These are phyloP conservation scores for Coemansia sp. DNA, from an alignment of 192 early-diverging fungal species.

Conservation along the genomic window DNA sequence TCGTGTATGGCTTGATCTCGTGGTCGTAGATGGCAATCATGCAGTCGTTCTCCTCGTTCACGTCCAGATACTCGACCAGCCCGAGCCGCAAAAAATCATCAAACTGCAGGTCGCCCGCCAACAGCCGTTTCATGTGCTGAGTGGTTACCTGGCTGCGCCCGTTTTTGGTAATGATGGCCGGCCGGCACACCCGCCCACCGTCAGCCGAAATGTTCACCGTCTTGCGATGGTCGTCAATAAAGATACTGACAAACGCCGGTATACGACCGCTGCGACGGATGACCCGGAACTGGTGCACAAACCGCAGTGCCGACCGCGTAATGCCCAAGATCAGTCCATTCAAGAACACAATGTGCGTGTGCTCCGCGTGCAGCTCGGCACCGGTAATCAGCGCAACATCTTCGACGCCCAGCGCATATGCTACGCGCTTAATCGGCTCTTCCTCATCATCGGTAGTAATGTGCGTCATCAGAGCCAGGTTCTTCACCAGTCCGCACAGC, in stretches of 20 bases:
- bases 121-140: constrained; percentile 64
- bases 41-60: constrained; percentile 97
- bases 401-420: constrained; percentile 88
- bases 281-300: constrained; percentile 83
- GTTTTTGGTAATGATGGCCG: constrained; percentile 92
- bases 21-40: constrained; percentile 88
- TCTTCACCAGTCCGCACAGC: constrained; percentile 96
- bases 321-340: constrained; percentile 94
- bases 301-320: constrained; percentile 75
- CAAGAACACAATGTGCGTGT: constrained; percentile 85
- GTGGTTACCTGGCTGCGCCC: constrained; percentile 65
- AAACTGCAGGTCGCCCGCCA: constrained; percentile 65
- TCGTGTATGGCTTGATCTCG: constrained; percentile 82
- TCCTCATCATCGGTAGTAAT: constrained; percentile 96
- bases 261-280: constrained; percentile 85
- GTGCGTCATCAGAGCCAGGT: constrained; percentile 97
- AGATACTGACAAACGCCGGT: constrained; percentile 88
- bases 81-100: constrained; percentile 91
- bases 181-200: constrained; percentile 94
- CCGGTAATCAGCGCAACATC: constrained; percentile 89
- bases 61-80: constrained; percentile 93
- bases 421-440: constrained; percentile 69
- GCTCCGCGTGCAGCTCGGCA: constrained; percentile 74
- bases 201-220: constrained; percentile 93
- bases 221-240: constrained; percentile 75